Evolutionary conservation across 805 yeast species (phyloP), one percentile per base, ranked within the genome.

Genomic region (Nakazawaea anatomiae): DNA sequence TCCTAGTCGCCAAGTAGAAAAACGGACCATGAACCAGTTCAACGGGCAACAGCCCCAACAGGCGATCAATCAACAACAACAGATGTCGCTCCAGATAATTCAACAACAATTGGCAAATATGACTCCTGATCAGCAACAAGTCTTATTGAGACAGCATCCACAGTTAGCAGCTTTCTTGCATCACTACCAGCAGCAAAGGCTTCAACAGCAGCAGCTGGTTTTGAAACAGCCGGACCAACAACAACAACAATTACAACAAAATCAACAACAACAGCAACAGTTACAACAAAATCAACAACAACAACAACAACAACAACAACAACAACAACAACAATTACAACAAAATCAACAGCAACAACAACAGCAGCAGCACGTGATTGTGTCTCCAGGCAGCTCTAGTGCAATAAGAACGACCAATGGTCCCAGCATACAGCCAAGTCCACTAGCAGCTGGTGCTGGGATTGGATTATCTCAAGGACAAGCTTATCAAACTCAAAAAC

Each of bases 61-160:
- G 18, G 44, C 40, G 6, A 49, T 44, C 27, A 46, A 50, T 25
- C 53, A 46, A 39, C 50, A 50, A 46, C 50, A 46, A 39, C 53
- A 46, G 25, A 40, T 47, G 41, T 46, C 53, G 4, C 29, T 51
- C 12, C 51, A 47, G 28, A 44, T 51, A 12, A 44, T 52, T 36
- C 54, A 48, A 34, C 69, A 67, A 38, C 64, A 65, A 41, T 52
- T 69, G 44, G 65, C 67, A 62, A 56, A 61, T 41, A 60, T 69
- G 67, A 66, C 66, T 31, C 69, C 72, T 1, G 68, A 64, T 40
- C 69, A 67, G 44, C 58, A 70, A 48, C 63, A 64, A 45, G 59
- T 60, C 3, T 56, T 66, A 3, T 56, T 69, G 10, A 52, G 60
- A 47, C 62, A 61, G 45, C 66, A 67, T 54, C 72, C 73, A 11